Percentiles rank a stretch among this genome's conserved stretches.
Evolutionary conservation across 495 filamentous ascomycete species (phyloP).

Genomic region (Acidomyces sp.): DNA sequence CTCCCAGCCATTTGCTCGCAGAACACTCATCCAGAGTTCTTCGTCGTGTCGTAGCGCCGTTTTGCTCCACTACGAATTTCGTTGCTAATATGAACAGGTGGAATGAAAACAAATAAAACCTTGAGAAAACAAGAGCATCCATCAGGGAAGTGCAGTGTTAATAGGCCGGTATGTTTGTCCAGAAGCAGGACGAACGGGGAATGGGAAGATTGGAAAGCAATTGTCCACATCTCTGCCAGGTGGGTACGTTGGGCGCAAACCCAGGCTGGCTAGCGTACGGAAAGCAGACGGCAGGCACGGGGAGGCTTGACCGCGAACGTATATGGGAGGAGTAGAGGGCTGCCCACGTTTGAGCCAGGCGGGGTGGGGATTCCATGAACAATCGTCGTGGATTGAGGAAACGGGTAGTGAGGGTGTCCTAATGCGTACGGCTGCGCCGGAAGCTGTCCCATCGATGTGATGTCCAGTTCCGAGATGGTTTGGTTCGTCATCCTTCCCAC

Average conservation of each 20-base stretch:
- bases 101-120: too few relatives aligned
- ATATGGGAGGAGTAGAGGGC: constrained; percentile 8
- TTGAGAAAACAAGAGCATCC: too few relatives aligned
- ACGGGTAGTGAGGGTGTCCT: not conserved
- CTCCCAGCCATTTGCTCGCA: too few relatives aligned
- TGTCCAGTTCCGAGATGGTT: constrained; percentile 4
- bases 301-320: constrained; percentile 5
- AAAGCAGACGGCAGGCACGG: constrained; percentile 2
- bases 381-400: not conserved
- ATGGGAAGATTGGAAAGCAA: constrained; percentile 3
- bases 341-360: constrained; percentile 1
- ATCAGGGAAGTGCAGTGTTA: too few relatives aligned
- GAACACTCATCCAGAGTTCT: too few relatives aligned
- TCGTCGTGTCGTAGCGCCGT: too few relatives aligned
- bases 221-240: constrained; percentile 8
- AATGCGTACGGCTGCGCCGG: constrained; percentile 15
- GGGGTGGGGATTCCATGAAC: not conserved
- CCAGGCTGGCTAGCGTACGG: constrained; percentile 2
- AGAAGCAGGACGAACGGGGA: constrained; percentile 9
- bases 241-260: not conserved
- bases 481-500: constrained; percentile 1
- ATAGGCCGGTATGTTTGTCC: constrained; percentile 8
- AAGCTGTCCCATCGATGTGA: constrained; percentile 14
- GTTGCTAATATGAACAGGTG: too few relatives aligned
- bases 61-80: too few relatives aligned